These are phyloP conservation scores for Neostapfia colusana DNA, from an alignment of 176 grass and related monocot genomes.

Conservation along the genomic window DNA sequence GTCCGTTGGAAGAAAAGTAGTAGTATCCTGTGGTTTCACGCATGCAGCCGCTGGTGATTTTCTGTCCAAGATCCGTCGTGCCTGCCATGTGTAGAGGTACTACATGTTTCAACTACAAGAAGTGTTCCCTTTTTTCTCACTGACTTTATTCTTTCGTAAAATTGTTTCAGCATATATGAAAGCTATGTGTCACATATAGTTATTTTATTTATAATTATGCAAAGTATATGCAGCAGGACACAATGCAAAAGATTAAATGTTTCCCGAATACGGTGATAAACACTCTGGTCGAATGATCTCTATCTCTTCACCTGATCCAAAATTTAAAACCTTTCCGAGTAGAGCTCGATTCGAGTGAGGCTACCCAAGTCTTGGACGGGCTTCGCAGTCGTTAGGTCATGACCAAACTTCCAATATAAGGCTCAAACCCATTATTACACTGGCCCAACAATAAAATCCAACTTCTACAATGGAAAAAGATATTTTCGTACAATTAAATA, in stretches of 20 bases:
- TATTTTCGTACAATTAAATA: not conserved
- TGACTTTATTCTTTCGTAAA: not conserved
- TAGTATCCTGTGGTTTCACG: not conserved
- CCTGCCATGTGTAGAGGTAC: not conserved
- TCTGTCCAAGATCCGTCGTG: slow-evolving; percentile 16
- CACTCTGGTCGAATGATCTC: not conserved
- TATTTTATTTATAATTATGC: not conserved
- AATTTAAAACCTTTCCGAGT: not conserved
- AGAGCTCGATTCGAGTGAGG: too few species aligned
- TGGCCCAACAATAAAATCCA: not conserved
- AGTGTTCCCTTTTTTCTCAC: not conserved
- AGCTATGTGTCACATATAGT: not conserved
- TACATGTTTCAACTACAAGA: not conserved
- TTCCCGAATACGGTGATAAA: not conserved
- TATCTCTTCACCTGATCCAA: not conserved
- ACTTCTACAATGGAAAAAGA: not conserved
- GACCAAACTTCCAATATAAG: not conserved
- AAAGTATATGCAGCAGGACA: not conserved
- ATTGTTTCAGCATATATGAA: not conserved
- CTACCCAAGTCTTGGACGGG: not conserved
- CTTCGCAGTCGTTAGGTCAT: not conserved
- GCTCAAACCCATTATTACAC: not conserved
- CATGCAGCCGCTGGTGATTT: slow-evolving; percentile 16
- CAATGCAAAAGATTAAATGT: not conserved
- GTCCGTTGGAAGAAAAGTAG: not conserved